phyloP scores from a whole-genome alignment of 2,329 filamentous ascomycete genomes.

The Hortaea werneckii region DNA sequence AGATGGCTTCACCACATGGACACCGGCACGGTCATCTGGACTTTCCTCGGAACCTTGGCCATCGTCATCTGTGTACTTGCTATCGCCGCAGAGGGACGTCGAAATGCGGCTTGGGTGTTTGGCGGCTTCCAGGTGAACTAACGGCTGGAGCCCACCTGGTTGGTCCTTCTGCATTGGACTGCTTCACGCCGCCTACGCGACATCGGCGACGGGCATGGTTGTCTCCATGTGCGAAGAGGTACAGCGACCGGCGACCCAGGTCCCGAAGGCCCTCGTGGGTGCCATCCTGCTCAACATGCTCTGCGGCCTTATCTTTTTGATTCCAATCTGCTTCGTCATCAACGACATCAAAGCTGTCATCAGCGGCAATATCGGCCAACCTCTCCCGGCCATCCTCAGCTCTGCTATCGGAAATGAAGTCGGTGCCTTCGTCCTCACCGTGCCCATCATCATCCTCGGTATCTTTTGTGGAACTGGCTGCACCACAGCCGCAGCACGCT shows the following conservation, averaged over 20 bases:
- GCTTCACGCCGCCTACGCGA: slow-evolving; percentile 62
- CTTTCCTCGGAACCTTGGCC: slow-evolving; percentile 48
- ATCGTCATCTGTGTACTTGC: slow-evolving; percentile 53
- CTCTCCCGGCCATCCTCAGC: slow-evolving; percentile 55
- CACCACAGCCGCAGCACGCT: slow-evolving; percentile 61
- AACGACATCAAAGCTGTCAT: slow-evolving; percentile 50
- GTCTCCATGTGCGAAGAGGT: slow-evolving; percentile 71
- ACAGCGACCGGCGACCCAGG: slow-evolving; percentile 53
- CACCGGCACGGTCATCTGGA: slow-evolving; percentile 29
- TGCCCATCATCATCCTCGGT: slow-evolving; percentile 56
- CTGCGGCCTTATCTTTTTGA: slow-evolving; percentile 56
- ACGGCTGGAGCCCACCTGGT: slow-evolving; percentile 54
- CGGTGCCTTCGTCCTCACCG: slow-evolving; percentile 50
- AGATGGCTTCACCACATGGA: not conserved
- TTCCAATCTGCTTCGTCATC: slow-evolving; percentile 60
- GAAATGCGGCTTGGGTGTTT: slow-evolving; percentile 53
- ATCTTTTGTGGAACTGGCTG: slow-evolving; percentile 59
- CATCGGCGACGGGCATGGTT: slow-evolving; percentile 70
- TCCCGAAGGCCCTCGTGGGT: slow-evolving; percentile 54
- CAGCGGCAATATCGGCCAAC: slow-evolving; percentile 44
- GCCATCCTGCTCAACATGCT: slow-evolving; percentile 56
- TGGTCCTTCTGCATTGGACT: slow-evolving; percentile 68
- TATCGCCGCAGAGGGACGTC: slow-evolving; percentile 59
- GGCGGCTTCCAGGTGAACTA: slow-evolving; percentile 57
- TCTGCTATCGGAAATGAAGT: slow-evolving; percentile 47